These are phyloP conservation scores for Xylariomycetidae sp. DNA, from an alignment of 2,329 filamentous ascomycete genomes.

Conservation along the genomic window DNA sequence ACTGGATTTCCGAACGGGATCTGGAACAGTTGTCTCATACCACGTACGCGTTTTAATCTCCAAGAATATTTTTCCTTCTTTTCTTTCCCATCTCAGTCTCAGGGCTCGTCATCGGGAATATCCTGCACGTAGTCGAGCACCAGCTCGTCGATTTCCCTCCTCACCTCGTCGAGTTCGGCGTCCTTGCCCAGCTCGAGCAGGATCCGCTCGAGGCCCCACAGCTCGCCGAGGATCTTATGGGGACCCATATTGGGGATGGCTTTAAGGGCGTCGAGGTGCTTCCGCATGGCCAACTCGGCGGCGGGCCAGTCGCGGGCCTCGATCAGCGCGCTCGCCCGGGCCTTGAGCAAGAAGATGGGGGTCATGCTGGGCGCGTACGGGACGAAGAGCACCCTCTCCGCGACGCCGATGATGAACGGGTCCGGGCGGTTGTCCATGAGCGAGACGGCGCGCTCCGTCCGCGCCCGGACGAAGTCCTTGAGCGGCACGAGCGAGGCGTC, in stretches of 20 bases:
- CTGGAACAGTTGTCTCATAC: too few relatives aligned
- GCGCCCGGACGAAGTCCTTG: conserved; percentile 1
- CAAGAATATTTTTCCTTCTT: too few relatives aligned
- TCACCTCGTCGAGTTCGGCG: not conserved
- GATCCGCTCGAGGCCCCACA: conserved; percentile 5
- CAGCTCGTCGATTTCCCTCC: not conserved
- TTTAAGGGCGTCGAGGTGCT: not conserved
- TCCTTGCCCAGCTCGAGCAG: not conserved
- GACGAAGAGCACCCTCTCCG: conserved; percentile 1
- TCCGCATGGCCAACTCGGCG: not conserved
- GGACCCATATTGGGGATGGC: not conserved
- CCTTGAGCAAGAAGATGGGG: conserved; percentile 1
- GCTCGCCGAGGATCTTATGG: conserved; percentile 5
- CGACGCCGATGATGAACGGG: conserved; percentile 1
- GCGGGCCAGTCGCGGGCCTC: not conserved
- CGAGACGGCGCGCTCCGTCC: not conserved
- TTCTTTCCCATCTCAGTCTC: not conserved
- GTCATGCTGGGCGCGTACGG: not conserved
- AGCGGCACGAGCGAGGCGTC: not conserved
- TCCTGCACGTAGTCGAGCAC: conserved; percentile 1
- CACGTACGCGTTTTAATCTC: too few relatives aligned
- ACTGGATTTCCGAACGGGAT: too few relatives aligned
- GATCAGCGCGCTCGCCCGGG: not conserved
- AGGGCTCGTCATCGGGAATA: conserved; percentile 5
- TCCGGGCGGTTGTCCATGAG: not conserved